Conservation (phyloP, 202 grass and related monocot genomes). For the Setaria italica region DNA sequence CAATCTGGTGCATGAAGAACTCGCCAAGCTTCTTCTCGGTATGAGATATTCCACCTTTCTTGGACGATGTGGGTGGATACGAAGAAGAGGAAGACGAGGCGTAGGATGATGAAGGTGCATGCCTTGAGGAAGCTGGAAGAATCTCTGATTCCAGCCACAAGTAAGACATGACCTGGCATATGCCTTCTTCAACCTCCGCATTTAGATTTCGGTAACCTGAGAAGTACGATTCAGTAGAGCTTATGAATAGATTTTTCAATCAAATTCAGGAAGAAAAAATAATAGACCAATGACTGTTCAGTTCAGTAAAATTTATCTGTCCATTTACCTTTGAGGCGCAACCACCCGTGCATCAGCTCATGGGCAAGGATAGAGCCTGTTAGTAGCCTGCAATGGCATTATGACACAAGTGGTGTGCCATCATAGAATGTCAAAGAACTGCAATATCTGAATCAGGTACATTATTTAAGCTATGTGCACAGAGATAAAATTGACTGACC, state of each 20-base stretch:
- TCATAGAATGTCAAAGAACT: background rate
- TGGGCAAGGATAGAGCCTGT: constrained; percentile 97
- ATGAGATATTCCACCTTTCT: constrained; percentile 81
- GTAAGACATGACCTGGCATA: constrained; percentile 95
- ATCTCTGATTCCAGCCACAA: constrained; percentile 93
- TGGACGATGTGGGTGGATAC: constrained; percentile 55
- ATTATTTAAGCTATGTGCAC: background rate
- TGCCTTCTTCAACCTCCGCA: constrained; percentile 85
- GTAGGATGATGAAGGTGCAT: constrained; percentile 55
- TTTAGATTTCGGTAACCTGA: constrained; percentile 80
- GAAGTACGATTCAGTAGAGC: constrained; percentile 14
- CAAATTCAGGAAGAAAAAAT: background rate
- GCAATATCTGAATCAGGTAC: background rate
- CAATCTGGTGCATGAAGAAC: constrained; percentile 98
- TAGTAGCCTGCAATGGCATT: constrained; percentile 65
- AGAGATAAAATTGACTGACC: constrained; percentile 57
- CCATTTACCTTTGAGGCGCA: constrained; percentile 86
- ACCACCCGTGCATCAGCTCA: constrained; percentile 96
- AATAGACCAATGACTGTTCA: background rate
- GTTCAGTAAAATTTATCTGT: background rate
- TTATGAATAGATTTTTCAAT: background rate
- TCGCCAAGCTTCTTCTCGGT: constrained; percentile 95
- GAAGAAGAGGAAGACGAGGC: constrained; percentile 72
- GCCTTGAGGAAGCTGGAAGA: constrained; percentile 64
- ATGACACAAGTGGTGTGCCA: constrained; percentile 2